A percentile compares a stretch with the other conserved stretches of the same genome.
Conservation (phyloP, 2,329 filamentous ascomycete species). For the Aureobasidium sp. region DNA sequence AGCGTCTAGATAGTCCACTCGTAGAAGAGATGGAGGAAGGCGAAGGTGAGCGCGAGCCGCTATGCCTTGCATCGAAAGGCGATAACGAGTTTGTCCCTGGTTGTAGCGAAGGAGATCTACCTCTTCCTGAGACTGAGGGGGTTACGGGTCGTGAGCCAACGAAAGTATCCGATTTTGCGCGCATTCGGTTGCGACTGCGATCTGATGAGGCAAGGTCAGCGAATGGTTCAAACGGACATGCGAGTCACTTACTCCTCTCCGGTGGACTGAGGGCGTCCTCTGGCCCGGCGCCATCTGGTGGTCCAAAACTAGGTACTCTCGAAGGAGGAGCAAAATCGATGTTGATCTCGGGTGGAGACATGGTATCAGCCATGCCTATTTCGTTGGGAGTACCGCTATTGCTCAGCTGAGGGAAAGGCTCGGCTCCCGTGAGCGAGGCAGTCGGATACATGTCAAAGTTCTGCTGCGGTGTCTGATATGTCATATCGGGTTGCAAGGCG, state of each 20-base stretch:
- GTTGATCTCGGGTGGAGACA: slow-evolving; percentile 90
- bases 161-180: slow-evolving; percentile 55
- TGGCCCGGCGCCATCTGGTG: slow-evolving; percentile 57
- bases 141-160: slow-evolving; percentile 41
- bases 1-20: slow-evolving; percentile 43
- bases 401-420: slow-evolving; percentile 42
- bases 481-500: slow-evolving; percentile 40
- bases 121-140: slow-evolving; percentile 29
- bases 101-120: slow-evolving; percentile 30
- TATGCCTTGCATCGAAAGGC: slow-evolving; percentile 33
- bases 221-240: slow-evolving; percentile 37
- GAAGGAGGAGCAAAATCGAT: slow-evolving; percentile 82
- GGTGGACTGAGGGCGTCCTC: slow-evolving; percentile 80
- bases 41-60: slow-evolving; percentile 39
- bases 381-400: slow-evolving; percentile 41
- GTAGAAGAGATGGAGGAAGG: slow-evolving; percentile 37
- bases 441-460: slow-evolving; percentile 38
- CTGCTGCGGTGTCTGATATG: slow-evolving; percentile 33
- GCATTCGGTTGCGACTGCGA: slow-evolving; percentile 47
- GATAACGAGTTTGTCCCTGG: slow-evolving; percentile 33
- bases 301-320: slow-evolving; percentile 58
- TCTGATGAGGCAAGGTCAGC: slow-evolving; percentile 15
- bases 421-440: slow-evolving; percentile 34
- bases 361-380: slow-evolving; percentile 61
- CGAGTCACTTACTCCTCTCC: slow-evolving; percentile 49